Percentiles rank a stretch among this genome's conserved stretches.
phyloP scores from a whole-genome alignment of 345 rosid species.

The Ricinus communis region DNA sequence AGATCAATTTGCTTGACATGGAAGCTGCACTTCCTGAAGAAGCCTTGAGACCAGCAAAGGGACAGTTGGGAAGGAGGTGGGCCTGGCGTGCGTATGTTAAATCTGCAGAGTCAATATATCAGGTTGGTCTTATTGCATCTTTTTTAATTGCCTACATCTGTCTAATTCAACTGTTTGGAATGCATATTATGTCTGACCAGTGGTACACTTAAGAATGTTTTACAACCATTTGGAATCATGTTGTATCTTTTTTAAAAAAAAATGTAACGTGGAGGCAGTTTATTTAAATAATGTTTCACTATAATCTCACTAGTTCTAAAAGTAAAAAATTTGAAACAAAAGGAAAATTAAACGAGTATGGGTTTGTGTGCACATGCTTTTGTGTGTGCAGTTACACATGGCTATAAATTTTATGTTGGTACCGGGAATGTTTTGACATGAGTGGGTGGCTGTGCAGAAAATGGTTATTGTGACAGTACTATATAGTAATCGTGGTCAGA shows the following conservation, averaged over 20 bases:
- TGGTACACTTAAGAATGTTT: not conserved
- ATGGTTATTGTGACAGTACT: not conserved
- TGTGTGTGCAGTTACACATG: not conserved
- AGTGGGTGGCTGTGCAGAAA: not conserved
- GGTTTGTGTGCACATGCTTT: too few relatives aligned
- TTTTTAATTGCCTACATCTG: not conserved
- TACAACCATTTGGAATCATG: not conserved
- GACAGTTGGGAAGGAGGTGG: slow-evolving; percentile 55
- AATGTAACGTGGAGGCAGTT: too few relatives aligned
- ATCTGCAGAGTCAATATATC: slow-evolving; percentile 73
- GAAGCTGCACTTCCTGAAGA: slow-evolving; percentile 83
- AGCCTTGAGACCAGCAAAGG: slow-evolving; percentile 69
- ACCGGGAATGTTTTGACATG: not conserved
- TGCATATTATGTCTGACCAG: not conserved
- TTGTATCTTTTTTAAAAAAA: too few relatives aligned
- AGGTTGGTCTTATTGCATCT: slow-evolving; percentile 50
- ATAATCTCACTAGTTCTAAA: too few relatives aligned
- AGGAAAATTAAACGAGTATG: not conserved
- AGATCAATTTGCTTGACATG: slow-evolving; percentile 87
- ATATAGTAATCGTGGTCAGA: not conserved
- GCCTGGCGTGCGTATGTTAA: slow-evolving; percentile 86
- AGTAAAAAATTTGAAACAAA: not conserved
- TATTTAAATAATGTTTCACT: not conserved
- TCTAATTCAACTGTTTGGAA: not conserved
- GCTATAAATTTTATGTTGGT: not conserved